Base-by-base conservation (phyloP, 1,139 yeast genomes). In the Candida sojae region DNA sequence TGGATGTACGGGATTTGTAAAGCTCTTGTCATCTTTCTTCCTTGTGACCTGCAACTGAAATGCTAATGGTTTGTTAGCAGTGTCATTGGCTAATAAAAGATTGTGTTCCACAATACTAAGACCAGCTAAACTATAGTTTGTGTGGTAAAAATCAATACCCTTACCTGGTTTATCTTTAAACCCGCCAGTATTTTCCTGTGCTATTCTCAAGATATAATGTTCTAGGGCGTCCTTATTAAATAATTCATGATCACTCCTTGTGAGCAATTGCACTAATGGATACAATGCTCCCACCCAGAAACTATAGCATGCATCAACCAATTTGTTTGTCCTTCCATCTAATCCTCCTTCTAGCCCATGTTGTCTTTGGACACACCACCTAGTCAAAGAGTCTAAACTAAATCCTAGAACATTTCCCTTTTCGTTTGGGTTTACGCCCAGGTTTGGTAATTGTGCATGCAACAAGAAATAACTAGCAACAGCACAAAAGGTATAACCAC, bases 291-390 rank as follows among this genome's bases (percentile, higher is more conserved):
- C 99, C 2, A 92, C 86, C 99, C 99, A 93, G 64, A 88, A 95
- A 60, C 92, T 83, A 64, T 95, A 95, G 65, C 99, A 95, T 0
- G 96, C 97, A 65, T 95, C 99, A 0, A 93, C 98, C 39, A 95
- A 75, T 65, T 95, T 95, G 63, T 93, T 92, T 0, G 96, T 82
- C 48, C 99, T 79, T 0, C 99, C 99, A 8, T 84, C 79, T 42
- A 92, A 79, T 0, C 98, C 97, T 6, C 96, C 96, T 62, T 91
- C 97, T 6, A 82, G 65, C 32, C 71, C 71, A 50, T 76, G 71
- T 62, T 93, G 99, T 39, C 96, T 78, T 23, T 77, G 69, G 5
- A 77, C 76, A 4, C 84, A 71, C 99, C 99, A 95, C 45, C 76
- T 64, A 2, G 78, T 52, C 32, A 87, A 66, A 6, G 50, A 52